Evolutionary conservation across 2,329 filamentous ascomycete species (phyloP), one percentile per base, ranked within the genome.

Genomic region (Venturia effusa): DNA sequence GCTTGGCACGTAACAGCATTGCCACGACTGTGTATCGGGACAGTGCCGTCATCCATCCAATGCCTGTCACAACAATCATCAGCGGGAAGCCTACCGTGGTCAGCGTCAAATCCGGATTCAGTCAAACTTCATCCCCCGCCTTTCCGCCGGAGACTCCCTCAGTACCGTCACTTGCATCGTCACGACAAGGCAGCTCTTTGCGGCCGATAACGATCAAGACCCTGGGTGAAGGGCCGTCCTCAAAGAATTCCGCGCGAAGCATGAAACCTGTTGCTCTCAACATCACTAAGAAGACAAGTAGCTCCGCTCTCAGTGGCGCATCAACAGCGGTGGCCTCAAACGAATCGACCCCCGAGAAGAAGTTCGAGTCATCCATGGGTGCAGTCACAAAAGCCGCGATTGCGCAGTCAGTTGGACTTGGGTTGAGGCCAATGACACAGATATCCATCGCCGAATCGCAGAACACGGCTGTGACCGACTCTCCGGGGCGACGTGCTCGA

Each of bases 21-120:
- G 92, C 92, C 3, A 96, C 92, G 0, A 97, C 93, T 24, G 91
- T 96, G 62, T 97, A 97, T 73, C 89, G 91, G 68, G 93, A 92
- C 78, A 91, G 95, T 71, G 92, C 90, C 19, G 86, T 96, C 62
- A 85, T 96, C 69, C 92, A 81, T 72, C 89, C 80, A 1, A 78
- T 88, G 64, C 88, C 92, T 0, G 91, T 92, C 0, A 91, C 94
- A 71, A 94, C 92, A 62, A 89, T 90, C 65, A 89, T 93, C 72
- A 86, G 92, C 66, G 89, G 89, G 67, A 95, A 94, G 76, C 91
- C 94, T 11, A 92, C 91, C 41, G 88, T 97, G 72, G 92, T 99
- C 73, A 96, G 90, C 70, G 92, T 99, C 68, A 94, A 91, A 7
- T 80, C 77, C 64, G 83, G 82, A 24, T 81, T 79, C 64, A 84